Conservation (phyloP, 1,139 yeast genomes). For the Entelexis paramagnoliae region DNA sequence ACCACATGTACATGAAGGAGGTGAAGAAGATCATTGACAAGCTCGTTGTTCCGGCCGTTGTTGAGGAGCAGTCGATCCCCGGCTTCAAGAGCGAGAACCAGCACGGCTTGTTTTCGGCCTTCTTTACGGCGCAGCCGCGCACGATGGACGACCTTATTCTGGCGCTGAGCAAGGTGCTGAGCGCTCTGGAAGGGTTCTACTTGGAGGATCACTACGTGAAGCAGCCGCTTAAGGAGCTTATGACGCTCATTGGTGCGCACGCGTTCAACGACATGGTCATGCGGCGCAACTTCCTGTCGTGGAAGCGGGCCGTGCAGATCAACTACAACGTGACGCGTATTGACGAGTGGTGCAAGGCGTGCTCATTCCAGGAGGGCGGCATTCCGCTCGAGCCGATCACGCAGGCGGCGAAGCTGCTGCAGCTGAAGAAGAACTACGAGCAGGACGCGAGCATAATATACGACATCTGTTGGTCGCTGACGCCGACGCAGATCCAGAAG, state of each 20-base stretch:
- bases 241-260: conserved; percentile 81
- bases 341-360: conserved; percentile 98
- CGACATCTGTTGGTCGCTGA: conserved; percentile 89
- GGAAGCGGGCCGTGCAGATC: conserved; percentile 97
- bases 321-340: conserved; percentile 92
- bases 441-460: conserved; percentile 88
- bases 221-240: conserved; percentile 72
- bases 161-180: conserved; percentile 79
- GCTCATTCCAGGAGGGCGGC: conserved; percentile 85
- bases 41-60: conserved; percentile 89
- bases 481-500: conserved; percentile 89
- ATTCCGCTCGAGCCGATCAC: conserved; percentile 75
- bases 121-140: conserved; percentile 47
- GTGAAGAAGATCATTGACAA: conserved; percentile 84
- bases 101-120: conserved; percentile 70
- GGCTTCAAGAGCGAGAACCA: conserved; percentile 92
- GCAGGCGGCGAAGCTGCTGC: conserved; percentile 90
- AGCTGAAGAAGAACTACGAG: conserved; percentile 77
- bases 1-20: conserved; percentile 96
- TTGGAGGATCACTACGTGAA: conserved; percentile 78
- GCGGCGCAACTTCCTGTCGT: conserved; percentile 88
- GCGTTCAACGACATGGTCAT: conserved; percentile 93
- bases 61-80: conserved; percentile 86
- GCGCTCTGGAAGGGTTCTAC: conserved; percentile 89
- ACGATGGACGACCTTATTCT: conserved; percentile 92